A percentile compares a stretch with the other conserved stretches of the same genome.
These are phyloP conservation scores for Amanita rubescens DNA, from an alignment of 768 basidiomycete species.

Conservation along the genomic window DNA sequence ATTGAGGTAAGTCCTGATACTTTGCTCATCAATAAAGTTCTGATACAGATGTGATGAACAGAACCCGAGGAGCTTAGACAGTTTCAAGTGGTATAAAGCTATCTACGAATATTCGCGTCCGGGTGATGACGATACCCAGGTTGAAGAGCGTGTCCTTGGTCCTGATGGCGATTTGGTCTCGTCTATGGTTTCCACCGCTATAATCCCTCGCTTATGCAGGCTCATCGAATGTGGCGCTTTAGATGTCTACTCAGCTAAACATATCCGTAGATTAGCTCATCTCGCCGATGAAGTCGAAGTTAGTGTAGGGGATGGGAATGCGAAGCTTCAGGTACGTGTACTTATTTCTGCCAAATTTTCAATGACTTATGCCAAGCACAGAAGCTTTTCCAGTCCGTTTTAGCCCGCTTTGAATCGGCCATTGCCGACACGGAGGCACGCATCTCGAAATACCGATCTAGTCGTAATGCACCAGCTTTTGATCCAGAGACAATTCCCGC, in stretches of 20 bases:
- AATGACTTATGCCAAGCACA: slow-evolving; percentile 20
- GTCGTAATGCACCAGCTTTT: slow-evolving; percentile 39
- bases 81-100: slow-evolving; percentile 77
- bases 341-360: not conserved
- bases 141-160: slow-evolving; percentile 54
- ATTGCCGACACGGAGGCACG: slow-evolving; percentile 43
- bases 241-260: slow-evolving; percentile 68
- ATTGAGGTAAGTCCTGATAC: slow-evolving; percentile 50
- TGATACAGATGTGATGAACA: slow-evolving; percentile 18
- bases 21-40: not conserved
- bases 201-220: slow-evolving; percentile 69
- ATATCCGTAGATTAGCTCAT: slow-evolving; percentile 60
- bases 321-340: slow-evolving; percentile 53
- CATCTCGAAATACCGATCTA: slow-evolving; percentile 41
- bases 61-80: slow-evolving; percentile 56
- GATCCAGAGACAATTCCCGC: slow-evolving; percentile 72
- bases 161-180: slow-evolving; percentile 85
- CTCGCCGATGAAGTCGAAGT: slow-evolving; percentile 76
- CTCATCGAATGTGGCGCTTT: slow-evolving; percentile 73
- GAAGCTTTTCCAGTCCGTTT: slow-evolving; percentile 51
- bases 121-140: slow-evolving; percentile 25
- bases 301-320: slow-evolving; percentile 54
- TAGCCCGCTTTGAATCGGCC: slow-evolving; percentile 45
- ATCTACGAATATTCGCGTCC: slow-evolving; percentile 74
- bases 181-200: slow-evolving; percentile 78